Percentiles rank a stretch among this genome's conserved stretches.
Conservation (phyloP, 108 stramenopile genomes). For the Conticribra weissflogii region DNA sequence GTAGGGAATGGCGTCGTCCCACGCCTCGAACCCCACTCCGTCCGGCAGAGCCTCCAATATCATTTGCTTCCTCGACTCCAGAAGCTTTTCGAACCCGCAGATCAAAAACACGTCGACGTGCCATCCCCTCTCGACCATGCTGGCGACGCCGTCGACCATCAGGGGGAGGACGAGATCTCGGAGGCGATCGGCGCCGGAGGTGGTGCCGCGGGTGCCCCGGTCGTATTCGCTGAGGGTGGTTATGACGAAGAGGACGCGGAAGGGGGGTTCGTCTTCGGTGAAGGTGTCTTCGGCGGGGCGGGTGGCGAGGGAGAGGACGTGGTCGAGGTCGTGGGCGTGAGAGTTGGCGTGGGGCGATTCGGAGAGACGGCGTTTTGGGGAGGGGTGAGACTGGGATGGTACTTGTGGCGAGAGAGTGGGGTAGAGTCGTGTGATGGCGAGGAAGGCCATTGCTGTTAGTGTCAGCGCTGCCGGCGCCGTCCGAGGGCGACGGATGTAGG, state of each 20-base stretch:
- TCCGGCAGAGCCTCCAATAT: constrained; percentile 57
- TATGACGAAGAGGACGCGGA: constrained; percentile 71
- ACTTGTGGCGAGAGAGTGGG: neutral
- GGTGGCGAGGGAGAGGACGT: constrained; percentile 41
- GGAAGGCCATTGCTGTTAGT: too few species aligned
- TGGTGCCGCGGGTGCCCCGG: constrained; percentile 57
- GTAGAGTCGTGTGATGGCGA: neutral
- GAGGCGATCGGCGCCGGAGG: constrained; percentile 70
- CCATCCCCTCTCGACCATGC: constrained; percentile 57
- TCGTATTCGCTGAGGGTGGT: constrained; percentile 77
- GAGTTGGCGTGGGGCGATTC: neutral
- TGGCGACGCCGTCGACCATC: constrained; percentile 62
- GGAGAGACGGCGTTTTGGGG: constrained; percentile 17
- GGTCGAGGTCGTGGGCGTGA: constrained; percentile 28
- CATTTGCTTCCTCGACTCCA: constrained; percentile 40
- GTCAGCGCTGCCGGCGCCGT: too few species aligned
- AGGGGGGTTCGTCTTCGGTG: constrained; percentile 26
- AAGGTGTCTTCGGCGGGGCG: constrained; percentile 24
- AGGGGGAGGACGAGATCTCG: constrained; percentile 67
- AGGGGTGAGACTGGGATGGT: too few species aligned
- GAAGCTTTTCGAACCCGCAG: constrained; percentile 38
- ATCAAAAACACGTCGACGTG: constrained; percentile 48
- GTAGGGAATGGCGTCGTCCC: constrained; percentile 80
- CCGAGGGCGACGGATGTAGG: too few species aligned
- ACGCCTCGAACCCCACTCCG: constrained; percentile 59